Evolutionary conservation across 331 rosid genomes (phyloP), one percentile per base, ranked within the genome.

Genomic region (Pyracantha coccinea): DNA sequence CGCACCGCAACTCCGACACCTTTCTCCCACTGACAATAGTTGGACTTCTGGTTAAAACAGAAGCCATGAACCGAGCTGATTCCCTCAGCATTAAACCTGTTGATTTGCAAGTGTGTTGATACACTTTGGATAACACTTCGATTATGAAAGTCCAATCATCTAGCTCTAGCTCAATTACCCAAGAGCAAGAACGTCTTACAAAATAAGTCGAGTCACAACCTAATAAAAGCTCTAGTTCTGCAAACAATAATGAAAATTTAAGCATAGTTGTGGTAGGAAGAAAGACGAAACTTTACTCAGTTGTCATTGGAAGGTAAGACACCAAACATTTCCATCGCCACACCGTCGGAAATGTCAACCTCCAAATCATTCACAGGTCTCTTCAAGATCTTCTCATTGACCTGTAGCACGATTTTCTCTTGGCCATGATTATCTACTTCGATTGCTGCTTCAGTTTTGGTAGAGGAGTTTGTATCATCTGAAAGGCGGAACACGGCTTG

Each of bases 41-140:
- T 45, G 96, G 93, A 79, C 92, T 94, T 86, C 78, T 87, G 38
- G 86, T 92, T 52, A 94, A 33, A 70, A 94, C 74, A 14, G 93
- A 86, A 63, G 97, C 96, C 96, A 92, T 89, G 72, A 94, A 83
- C 55, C 89, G 92, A 75, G 97, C 95, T 0, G 99, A 92, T 86
- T 92, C 99, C 97, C 99, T 92, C 27, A 92, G 84, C 93, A 94
- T 94, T 76, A 92, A 81, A 47, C 96, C 98, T 4, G 98, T 93
- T 45, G 97, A 91, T 82, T 83, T 93, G 91, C 98, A 91, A 69
- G 90, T 91, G 73, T 93, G 96, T 65, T 93, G 98, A 80, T 89
- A 73, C 89, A 87, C 96, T 78, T 80, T 33, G 10, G 96, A 85
- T 33, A 91, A 86, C 69, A 83, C 85, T 75, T 73, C 73, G 53